Percentiles rank a stretch among this genome's conserved stretches.
These are phyloP conservation scores for Lachnellula willkommii DNA, from an alignment of 2,329 filamentous ascomycete genomes.

Conservation along the genomic window DNA sequence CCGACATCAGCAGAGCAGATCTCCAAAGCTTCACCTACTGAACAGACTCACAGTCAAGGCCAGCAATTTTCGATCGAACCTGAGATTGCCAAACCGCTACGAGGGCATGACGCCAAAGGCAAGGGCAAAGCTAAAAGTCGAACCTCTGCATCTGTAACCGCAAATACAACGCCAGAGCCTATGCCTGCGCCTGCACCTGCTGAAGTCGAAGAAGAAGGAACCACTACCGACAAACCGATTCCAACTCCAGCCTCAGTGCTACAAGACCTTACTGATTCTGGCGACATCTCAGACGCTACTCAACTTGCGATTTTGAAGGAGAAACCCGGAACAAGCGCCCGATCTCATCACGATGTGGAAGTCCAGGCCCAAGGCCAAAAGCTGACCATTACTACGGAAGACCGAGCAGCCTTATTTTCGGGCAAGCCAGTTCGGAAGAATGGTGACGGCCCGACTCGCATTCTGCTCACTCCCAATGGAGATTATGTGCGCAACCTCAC, in stretches of 20 bases:
- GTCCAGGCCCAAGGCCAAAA: constrained; percentile 32
- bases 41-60: constrained; percentile 6
- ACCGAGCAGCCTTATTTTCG: constrained; percentile 49
- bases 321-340: constrained; percentile 28
- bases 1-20: constrained; percentile 5
- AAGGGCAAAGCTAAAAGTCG: constrained; percentile 22
- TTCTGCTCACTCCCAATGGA: constrained; percentile 70
- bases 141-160: constrained; percentile 6
- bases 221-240: constrained; percentile 23
- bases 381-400: constrained; percentile 47
- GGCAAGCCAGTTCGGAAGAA: constrained; percentile 57
- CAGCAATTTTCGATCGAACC: constrained; percentile 10
- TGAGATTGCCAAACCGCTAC: constrained; percentile 12
- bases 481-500: constrained; percentile 70
- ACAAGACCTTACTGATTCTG: constrained; percentile 34
- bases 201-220: constrained; percentile 20
- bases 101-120: constrained; percentile 16
- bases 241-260: constrained; percentile 33
- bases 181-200: constrained; percentile 23
- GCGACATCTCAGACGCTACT: constrained; percentile 33
- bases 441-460: constrained; percentile 55
- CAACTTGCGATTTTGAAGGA: constrained; percentile 38
- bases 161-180: constrained; percentile 14
- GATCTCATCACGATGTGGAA: constrained; percentile 30
- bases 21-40: constrained; percentile 5